Base-by-base conservation (phyloP, 179 eudicot genomes). In the Spinacia oleracea region DNA sequence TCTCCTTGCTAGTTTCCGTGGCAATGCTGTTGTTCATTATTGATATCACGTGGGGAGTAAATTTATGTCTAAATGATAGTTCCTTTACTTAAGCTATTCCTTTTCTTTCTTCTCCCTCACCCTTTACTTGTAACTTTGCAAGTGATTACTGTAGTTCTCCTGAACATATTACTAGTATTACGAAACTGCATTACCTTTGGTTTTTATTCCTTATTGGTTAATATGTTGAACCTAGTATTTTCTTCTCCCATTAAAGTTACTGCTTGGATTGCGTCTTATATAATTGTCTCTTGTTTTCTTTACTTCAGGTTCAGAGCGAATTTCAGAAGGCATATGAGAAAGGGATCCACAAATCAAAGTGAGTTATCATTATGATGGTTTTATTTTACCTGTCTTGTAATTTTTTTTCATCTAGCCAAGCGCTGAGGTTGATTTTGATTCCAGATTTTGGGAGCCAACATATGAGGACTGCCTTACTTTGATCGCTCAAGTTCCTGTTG, bases 281-380 rank as follows among this genome's bases (percentile, higher is more conserved):
- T 5, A 14, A 10, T 8, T 1, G 11, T 55, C 68, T 18, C 31
- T 38, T 45, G 31, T 63, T 43, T 66, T 11, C 56, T 66, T 29
- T 84, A 78, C 65, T 80, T 75, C 87, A 96, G 99, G 93, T 91
- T 78, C 88, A 93, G 87, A 96, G 99, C 86, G 98, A 96, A 88
- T 96, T 96, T 81, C 98, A 93, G 83, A 96, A 90, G 89, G 99
- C 98, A 55, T 96, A 96, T 87, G 99, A 96, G 87, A 93, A 89
- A 77, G 98, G 98, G 73, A 92, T 96, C 85, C 92, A 86, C 62
- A 96, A 92, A 85, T 89, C 99, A 77, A 96, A 90, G 98, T 96
- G 81, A 84, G 86, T 78, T 25, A 76, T 9, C 46, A 74, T 27
- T 51, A 6, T 40, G 72, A 70, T 50, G 38, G 69, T 70, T 65